phyloP scores from a whole-genome alignment of 2,329 filamentous ascomycete genomes.

The Alternaria triticimaculans region DNA sequence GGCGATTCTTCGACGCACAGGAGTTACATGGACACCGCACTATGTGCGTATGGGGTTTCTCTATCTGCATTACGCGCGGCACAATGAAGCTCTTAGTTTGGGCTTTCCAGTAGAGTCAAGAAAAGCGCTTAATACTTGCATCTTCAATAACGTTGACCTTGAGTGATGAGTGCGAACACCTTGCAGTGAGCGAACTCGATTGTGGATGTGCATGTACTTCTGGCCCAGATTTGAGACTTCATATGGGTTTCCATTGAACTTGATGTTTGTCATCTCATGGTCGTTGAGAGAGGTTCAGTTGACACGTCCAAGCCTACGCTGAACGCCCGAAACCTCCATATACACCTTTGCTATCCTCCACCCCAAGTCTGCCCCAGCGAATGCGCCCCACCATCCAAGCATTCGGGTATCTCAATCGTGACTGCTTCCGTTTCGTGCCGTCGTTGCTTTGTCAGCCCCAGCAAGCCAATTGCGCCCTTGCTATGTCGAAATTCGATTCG shows the following conservation, averaged over 20 bases:
- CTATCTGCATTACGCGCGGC: constrained; percentile 12
- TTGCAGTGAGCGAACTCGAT: neutral
- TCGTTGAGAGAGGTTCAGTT: neutral
- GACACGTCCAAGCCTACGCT: neutral
- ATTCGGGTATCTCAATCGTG: constrained; percentile 33
- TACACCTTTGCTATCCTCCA: neutral
- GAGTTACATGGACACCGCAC: constrained; percentile 29
- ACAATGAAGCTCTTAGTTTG: constrained; percentile 7
- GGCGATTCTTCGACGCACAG: constrained; percentile 21
- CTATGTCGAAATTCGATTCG: constrained; percentile 6
- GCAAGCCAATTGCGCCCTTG: constrained; percentile 1
- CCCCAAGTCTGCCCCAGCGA: neutral
- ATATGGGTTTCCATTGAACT: neutral
- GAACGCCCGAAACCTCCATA: neutral
- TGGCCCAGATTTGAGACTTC: neutral
- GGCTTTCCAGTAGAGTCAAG: constrained; percentile 19
- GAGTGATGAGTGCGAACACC: neutral
- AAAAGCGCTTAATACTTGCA: constrained; percentile 37
- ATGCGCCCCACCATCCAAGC: constrained; percentile 4
- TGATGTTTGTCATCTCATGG: neutral
- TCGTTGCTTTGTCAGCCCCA: neutral
- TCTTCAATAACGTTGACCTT: constrained; percentile 2
- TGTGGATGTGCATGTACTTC: neutral
- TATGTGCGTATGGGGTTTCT: constrained; percentile 19
- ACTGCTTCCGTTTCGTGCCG: neutral